Evolutionary conservation across 2,329 filamentous ascomycete species (phyloP).

Genomic region (Aspergillus tamarii): DNA sequence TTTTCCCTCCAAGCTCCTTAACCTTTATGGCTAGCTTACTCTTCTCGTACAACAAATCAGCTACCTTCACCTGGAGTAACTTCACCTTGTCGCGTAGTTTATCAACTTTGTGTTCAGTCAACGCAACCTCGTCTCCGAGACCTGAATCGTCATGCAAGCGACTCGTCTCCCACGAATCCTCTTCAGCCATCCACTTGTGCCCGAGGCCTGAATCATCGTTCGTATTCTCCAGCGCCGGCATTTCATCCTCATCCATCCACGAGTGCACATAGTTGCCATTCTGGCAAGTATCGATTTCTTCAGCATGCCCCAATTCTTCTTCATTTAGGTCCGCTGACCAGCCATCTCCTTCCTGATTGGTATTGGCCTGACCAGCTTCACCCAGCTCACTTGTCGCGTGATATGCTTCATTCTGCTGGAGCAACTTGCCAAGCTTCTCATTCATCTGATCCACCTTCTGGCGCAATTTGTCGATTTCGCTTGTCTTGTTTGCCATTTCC

Average conservation of each 20-base stretch:
- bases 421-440: background rate
- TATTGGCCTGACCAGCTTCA: conserved; percentile 13
- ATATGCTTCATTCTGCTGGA: background rate
- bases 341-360: conserved; percentile 1
- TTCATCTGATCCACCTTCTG: background rate
- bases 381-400: background rate
- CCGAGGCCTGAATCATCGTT: background rate
- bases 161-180: background rate
- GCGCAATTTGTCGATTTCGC: background rate
- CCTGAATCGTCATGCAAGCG: background rate
- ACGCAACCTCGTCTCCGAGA: background rate
- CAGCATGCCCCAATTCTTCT: background rate
- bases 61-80: background rate
- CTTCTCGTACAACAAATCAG: background rate
- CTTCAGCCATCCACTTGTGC: background rate
- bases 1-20: background rate
- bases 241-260: background rate
- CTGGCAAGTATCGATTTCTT: background rate
- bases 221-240: background rate
- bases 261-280: background rate
- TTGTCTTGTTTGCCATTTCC: background rate
- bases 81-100: background rate
- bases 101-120: background rate
- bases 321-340: background rate
- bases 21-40: background rate